phyloP scores from a whole-genome alignment of 176 grass and related monocot genomes.

The Bromus sterilis region DNA sequence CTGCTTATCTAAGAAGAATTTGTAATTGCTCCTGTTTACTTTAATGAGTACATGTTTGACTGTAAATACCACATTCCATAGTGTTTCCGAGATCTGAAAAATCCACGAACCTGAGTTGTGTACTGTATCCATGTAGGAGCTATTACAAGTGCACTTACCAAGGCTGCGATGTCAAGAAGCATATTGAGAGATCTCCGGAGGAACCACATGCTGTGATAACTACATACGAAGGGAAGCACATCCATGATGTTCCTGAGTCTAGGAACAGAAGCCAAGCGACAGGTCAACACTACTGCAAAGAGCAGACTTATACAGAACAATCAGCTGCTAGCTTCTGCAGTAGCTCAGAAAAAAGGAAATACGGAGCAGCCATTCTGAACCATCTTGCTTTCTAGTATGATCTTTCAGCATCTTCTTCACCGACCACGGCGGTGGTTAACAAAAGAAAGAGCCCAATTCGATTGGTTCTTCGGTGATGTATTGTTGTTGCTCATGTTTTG shows the following conservation, averaged over 20 bases:
- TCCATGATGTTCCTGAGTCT: constrained; percentile 44
- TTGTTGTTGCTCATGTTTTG: background rate
- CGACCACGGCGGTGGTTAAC: background rate
- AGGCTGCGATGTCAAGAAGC: constrained; percentile 57
- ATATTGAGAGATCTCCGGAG: constrained; percentile 50
- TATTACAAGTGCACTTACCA: constrained; percentile 72
- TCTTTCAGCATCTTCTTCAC: background rate
- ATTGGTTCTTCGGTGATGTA: background rate
- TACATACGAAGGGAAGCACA: constrained; percentile 76
- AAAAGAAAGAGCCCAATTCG: background rate
- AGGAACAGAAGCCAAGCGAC: constrained; percentile 27
- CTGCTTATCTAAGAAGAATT: background rate
- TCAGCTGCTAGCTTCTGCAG: constrained; percentile 10
- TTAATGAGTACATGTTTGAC: background rate
- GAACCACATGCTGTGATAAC: constrained; percentile 62
- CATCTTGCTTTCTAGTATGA: background rate
- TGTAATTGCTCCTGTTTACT: background rate
- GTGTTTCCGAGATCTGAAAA: background rate
- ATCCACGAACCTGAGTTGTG: background rate
- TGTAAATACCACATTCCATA: background rate
- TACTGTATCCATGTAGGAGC: constrained; percentile 36
- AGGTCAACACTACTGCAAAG: background rate
- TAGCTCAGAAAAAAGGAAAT: constrained; percentile 45
- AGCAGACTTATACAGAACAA: background rate
- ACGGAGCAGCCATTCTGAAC: background rate